Conservation (phyloP, 495 filamentous ascomycete genomes). For the Astrocystis sublimbata region DNA sequence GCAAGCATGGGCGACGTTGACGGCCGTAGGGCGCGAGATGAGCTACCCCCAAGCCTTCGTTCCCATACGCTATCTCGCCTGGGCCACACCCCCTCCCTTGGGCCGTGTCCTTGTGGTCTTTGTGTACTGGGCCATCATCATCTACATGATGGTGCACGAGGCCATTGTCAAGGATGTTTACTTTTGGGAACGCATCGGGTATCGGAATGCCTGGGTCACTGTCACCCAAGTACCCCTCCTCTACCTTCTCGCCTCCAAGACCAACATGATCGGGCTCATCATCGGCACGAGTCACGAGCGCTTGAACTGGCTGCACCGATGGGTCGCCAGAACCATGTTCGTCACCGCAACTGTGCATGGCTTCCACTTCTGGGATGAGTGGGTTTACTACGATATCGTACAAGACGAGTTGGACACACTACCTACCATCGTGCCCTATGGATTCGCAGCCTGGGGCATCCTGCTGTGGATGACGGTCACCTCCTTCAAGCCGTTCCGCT, state of each 20-base stretch:
- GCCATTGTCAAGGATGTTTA: slow-evolving; percentile 44
- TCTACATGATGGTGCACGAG: slow-evolving; percentile 57
- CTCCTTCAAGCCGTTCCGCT: slow-evolving; percentile 67
- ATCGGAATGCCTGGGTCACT: slow-evolving; percentile 73
- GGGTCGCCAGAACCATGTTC: slow-evolving; percentile 73
- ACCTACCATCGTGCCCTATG: slow-evolving; percentile 60
- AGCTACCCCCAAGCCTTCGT: slow-evolving; percentile 64
- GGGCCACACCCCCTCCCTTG: slow-evolving; percentile 57
- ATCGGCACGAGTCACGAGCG: slow-evolving; percentile 71
- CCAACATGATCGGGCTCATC: slow-evolving; percentile 69
- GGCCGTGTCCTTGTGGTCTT: slow-evolving; percentile 56
- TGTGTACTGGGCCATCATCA: slow-evolving; percentile 57
- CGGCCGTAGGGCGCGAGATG: slow-evolving; percentile 67
- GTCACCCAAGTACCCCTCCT: slow-evolving; percentile 81
- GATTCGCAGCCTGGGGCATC: slow-evolving; percentile 73
- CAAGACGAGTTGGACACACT: slow-evolving; percentile 61
- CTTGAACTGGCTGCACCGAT: slow-evolving; percentile 83
- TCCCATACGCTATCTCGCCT: slow-evolving; percentile 46
- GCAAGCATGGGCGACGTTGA: slow-evolving; percentile 63
- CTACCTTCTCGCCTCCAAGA: slow-evolving; percentile 76
- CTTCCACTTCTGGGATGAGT: slow-evolving; percentile 68
- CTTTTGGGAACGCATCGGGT: slow-evolving; percentile 71
- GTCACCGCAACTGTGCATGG: slow-evolving; percentile 75
- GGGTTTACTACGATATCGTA: slow-evolving; percentile 66
- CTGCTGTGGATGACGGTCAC: slow-evolving; percentile 70